These are phyloP conservation scores for Colletotrichum lupini DNA, from an alignment of 2,329 filamentous ascomycete species.

Conservation along the genomic window DNA sequence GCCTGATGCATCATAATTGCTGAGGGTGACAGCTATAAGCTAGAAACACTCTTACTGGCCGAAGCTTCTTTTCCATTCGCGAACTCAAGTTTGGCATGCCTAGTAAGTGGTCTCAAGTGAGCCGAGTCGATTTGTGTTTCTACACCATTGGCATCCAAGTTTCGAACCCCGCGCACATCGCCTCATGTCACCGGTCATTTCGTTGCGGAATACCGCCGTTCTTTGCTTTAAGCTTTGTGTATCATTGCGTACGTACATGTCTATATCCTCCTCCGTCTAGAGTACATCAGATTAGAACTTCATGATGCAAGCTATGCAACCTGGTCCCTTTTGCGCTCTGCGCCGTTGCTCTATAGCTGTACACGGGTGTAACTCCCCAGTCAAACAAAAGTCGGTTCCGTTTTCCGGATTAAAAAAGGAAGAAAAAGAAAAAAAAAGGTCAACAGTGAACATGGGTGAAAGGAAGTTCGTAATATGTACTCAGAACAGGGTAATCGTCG, in stretches of 20 bases:
- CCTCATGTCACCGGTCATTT: not conserved
- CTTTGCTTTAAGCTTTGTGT: conserved; percentile 3
- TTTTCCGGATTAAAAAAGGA: conserved; percentile 8
- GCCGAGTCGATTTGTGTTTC: not conserved
- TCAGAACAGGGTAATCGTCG: conserved; percentile 30
- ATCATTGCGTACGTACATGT: conserved; percentile 52
- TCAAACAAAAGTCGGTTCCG: conserved; percentile 5
- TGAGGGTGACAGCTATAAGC: no score
- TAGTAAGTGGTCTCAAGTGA: not conserved
- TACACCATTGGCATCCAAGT: not conserved
- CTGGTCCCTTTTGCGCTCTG: conserved; percentile 47
- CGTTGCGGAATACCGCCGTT: not conserved
- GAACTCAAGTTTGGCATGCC: not conserved
- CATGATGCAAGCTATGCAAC: conserved; percentile 49
- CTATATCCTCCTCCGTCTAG: conserved; percentile 55
- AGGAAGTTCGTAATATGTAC: conserved; percentile 33
- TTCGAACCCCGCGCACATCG: not conserved
- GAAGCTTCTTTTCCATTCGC: not conserved
- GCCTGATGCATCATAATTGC: not conserved
- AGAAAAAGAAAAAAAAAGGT: not conserved
- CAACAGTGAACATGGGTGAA: conserved; percentile 16
- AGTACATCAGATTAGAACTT: conserved; percentile 54
- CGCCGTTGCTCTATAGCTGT: conserved; percentile 50
- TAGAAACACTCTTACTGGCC: not conserved
- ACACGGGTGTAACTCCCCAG: conserved; percentile 38